phyloP scores from a whole-genome alignment of 2,329 filamentous ascomycete species.

The Arthroderma sp. region DNA sequence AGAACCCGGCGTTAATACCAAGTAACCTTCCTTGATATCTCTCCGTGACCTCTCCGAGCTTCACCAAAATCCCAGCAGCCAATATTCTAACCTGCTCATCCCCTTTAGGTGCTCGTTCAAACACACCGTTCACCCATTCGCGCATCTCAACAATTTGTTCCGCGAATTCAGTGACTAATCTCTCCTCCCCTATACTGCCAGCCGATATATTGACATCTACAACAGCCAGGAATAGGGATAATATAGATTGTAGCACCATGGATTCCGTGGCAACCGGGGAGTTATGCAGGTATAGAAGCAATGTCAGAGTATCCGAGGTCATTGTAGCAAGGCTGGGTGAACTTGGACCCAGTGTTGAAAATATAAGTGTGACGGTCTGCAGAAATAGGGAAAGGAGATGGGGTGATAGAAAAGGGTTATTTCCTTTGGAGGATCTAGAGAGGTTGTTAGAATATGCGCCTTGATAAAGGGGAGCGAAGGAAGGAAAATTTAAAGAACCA shows the following conservation, averaged over 20 bases:
- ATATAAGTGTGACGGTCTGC: conserved; percentile 69
- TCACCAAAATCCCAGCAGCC: conserved; percentile 70
- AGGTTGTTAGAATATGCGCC: conserved; percentile 26
- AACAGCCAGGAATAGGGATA: conserved; percentile 67
- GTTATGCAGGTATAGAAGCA: conserved; percentile 58
- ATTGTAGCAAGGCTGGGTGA: conserved; percentile 64
- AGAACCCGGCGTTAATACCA: conserved; percentile 47
- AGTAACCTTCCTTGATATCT: conserved; percentile 65
- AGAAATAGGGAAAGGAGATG: conserved; percentile 66
- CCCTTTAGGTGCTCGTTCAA: conserved; percentile 41
- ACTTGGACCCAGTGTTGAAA: conserved; percentile 71
- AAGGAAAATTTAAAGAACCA: conserved; percentile 7
- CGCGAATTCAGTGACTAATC: conserved; percentile 60
- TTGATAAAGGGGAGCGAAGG: conserved; percentile 26
- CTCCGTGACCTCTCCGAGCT: conserved; percentile 67
- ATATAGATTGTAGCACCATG: conserved; percentile 55
- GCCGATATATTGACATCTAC: conserved; percentile 59
- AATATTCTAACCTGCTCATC: conserved; percentile 37
- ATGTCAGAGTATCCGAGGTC: conserved; percentile 69
- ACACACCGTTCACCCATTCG: conserved; percentile 70
- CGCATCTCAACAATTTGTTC: conserved; percentile 71
- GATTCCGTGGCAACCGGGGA: conserved; percentile 45
- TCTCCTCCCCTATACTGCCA: conserved; percentile 43
- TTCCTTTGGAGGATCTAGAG: conserved; percentile 13
- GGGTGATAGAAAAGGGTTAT: conserved; percentile 57